These are phyloP conservation scores for Tuber umbilicatum DNA, from an alignment of 495 filamentous ascomycete species.

Conservation along the genomic window DNA sequence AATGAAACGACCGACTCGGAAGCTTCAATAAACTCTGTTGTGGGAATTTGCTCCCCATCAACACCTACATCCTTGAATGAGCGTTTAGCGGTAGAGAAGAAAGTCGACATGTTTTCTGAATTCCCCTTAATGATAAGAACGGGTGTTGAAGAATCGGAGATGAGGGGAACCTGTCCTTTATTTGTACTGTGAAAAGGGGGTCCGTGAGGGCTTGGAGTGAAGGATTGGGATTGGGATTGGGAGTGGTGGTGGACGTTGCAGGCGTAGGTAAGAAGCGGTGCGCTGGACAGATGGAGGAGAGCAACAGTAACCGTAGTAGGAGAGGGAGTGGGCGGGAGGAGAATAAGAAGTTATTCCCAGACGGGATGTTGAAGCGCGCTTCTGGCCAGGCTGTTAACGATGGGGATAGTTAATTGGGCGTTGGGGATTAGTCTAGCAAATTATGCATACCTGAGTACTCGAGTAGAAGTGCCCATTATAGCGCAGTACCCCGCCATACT, in stretches of 20 bases:
- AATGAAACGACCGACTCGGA: slow-evolving; percentile 75
- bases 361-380: background rate
- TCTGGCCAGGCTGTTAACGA: background rate
- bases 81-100: slow-evolving; percentile 72
- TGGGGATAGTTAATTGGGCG: background rate
- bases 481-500: too few species aligned
- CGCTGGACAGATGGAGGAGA: background rate
- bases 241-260: background rate
- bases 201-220: background rate
- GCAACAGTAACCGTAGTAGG: background rate
- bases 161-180: background rate
- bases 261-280: background rate
- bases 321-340: background rate
- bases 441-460: background rate
- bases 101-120: slow-evolving; percentile 49
- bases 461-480: background rate
- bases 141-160: background rate
- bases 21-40: slow-evolving; percentile 85
- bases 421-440: background rate
- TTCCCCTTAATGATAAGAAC: background rate
- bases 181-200: background rate
- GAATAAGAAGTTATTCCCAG: background rate
- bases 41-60: slow-evolving; percentile 63
- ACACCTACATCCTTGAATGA: slow-evolving; percentile 78
- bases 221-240: slow-evolving; percentile 2